Percentiles rank a stretch among this genome's conserved stretches.
These are phyloP conservation scores for Carex littledalei DNA, from an alignment of 176 grass and related monocot species.

Conservation along the genomic window DNA sequence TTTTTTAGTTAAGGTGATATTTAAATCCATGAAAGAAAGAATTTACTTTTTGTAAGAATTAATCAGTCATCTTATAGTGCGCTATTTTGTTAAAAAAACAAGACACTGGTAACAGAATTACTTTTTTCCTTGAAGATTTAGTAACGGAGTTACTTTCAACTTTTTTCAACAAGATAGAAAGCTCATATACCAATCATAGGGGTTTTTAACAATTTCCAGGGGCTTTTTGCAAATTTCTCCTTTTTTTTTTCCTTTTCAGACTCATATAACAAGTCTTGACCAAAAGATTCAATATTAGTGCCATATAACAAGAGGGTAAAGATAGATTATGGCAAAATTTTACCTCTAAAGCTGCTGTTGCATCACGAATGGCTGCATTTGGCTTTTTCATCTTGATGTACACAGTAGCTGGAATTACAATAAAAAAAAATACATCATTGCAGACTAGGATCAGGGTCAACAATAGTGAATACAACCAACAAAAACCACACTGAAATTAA, in stretches of 20 bases:
- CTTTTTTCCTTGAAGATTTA: not conserved
- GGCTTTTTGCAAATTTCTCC: not conserved
- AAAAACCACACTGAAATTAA: not conserved
- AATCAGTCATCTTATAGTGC: not conserved
- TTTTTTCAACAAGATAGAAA: not conserved
- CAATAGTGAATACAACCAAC: not conserved
- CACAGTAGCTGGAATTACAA: constrained; percentile 51
- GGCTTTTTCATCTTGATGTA: constrained; percentile 99
- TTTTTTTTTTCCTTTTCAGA: not conserved
- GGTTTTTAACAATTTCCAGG: not conserved
- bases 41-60: not conserved
- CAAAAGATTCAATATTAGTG: not conserved
- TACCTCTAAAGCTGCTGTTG: constrained; percentile 85
- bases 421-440: not conserved
- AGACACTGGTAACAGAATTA: not conserved
- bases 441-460: not conserved
- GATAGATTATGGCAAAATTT: not conserved
- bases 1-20: not conserved
- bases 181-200: not conserved
- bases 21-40: not conserved
- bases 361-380: constrained; percentile 86
- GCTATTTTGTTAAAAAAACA: not conserved
- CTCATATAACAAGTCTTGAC: not conserved
- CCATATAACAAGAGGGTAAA: not conserved
- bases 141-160: too few species aligned